Evolutionary conservation across 139 green algal genomes (phyloP), one percentile per base, ranked within the genome.

Genomic region (Chlorella sp.): DNA sequence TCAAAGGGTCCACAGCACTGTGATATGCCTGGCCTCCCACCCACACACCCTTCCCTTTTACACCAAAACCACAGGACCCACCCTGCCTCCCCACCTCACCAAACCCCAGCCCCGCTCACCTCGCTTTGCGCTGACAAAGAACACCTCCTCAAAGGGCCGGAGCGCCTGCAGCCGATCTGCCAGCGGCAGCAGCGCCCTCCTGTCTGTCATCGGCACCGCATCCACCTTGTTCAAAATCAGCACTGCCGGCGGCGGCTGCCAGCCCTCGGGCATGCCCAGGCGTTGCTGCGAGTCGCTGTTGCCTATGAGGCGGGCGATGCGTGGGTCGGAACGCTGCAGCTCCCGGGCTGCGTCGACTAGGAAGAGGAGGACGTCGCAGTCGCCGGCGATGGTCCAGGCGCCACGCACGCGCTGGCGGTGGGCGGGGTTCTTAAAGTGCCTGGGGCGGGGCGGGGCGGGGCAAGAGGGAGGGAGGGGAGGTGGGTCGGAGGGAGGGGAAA

Each of bases 291-390:
- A 22, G 30, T 16, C 37, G 39, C 92, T 71, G 30, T 94, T 79
- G 61, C 92, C 71, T 68, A 95, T 89, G 12, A 93, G 68, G 5
- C 75, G 60, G 19, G 37, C 32, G 60, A 95, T 77, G 69, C 92
- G 81, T 24, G 89, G 88, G 61, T 95, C 93, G 21, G 89, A 85
- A 42, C 89, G 53, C 57, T 76, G 30, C 83, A 97, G 87, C 92
- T 97, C 94, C 1, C 94, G 88, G 0, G 95, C 87, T 0, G 93
- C 94, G 84, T 97, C 95, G n/a, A 97, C 83, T 9, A 97, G 88
- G 85, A 96, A 94, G 30, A 97, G 87, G 57, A 97, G 78, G 76
- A 94, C 42, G 83, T 96, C 95, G 77, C 92, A 96, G 73, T 93
- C 73, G 0, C 39, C 83, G 0, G 95, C 95, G 18, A 89, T 94